These are phyloP conservation scores for Neofusicoccum umdonicola DNA, from an alignment of 2,329 filamentous ascomycete genomes.

Conservation along the genomic window DNA sequence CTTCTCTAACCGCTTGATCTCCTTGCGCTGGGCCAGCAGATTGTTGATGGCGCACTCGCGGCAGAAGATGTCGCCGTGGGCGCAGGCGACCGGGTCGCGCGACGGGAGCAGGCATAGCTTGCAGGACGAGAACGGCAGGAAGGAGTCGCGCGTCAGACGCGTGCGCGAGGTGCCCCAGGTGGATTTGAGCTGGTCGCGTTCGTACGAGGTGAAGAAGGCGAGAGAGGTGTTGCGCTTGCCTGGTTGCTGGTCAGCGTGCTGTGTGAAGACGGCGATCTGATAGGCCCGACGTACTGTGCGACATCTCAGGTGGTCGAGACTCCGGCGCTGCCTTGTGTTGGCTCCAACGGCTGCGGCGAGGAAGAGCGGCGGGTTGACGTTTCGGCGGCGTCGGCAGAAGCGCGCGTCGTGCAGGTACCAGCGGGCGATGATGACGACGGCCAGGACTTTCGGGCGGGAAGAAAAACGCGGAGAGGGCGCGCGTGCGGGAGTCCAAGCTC, in stretches of 20 bases:
- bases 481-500: conserved; percentile 11
- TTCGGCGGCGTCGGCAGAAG: neutral
- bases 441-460: neutral
- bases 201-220: conserved; percentile 90
- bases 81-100: conserved; percentile 78
- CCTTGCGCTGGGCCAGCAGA: conserved; percentile 85
- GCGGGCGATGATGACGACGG: conserved; percentile 12
- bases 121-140: conserved; percentile 87
- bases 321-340: neutral
- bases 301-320: conserved; percentile 34
- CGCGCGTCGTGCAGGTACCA: neutral
- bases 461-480: conserved; percentile 1
- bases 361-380: neutral
- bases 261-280: neutral
- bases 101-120: conserved; percentile 81
- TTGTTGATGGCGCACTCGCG: conserved; percentile 90
- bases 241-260: conserved; percentile 7
- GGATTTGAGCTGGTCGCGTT: conserved; percentile 76
- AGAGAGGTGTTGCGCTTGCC: conserved; percentile 85
- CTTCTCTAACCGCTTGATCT: conserved; percentile 78
- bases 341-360: neutral
- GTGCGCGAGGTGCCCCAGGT: conserved; percentile 80
- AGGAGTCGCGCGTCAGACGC: conserved; percentile 85
- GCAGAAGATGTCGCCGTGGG: conserved; percentile 86
- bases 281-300: conserved; percentile 47